phyloP scores from a whole-genome alignment of 2,329 filamentous ascomycete genomes.

The Monosporascus cannonballus region DNA sequence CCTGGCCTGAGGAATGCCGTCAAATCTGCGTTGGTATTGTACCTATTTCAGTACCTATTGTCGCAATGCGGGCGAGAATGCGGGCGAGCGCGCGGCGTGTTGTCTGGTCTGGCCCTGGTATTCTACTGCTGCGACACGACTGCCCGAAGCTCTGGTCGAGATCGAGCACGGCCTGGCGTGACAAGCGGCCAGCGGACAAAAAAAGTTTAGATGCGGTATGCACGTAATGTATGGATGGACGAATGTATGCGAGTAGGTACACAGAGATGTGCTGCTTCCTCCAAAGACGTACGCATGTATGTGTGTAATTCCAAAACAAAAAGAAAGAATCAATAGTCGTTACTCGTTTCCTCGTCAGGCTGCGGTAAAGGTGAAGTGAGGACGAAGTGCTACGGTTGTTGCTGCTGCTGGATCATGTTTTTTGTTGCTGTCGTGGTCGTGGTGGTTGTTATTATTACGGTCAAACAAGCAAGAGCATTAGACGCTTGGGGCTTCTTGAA shows the following conservation, averaged over 20 bases:
- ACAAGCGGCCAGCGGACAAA: not conserved
- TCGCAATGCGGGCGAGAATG: no score
- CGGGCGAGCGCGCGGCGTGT: no score
- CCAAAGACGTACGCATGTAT: no score
- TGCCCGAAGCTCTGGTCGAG: not conserved
- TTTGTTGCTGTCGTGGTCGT: not conserved
- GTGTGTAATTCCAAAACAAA: no score
- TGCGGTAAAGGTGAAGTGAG: no score
- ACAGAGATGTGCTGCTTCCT: not conserved
- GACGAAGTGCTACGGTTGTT: no score
- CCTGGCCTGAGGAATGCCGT: not conserved
- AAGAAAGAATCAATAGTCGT: no score
- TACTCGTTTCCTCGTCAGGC: no score
- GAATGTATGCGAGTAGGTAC: not conserved
- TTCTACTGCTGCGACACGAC: not conserved
- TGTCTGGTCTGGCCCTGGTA: no score
- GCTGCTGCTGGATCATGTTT: not conserved
- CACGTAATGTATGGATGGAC: not conserved
- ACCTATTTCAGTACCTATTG: not conserved
- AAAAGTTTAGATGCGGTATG: not conserved
- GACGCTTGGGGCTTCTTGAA: no score
- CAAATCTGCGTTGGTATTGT: not conserved
- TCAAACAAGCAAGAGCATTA: not conserved
- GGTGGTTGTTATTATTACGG: not conserved
- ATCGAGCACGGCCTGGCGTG: not conserved